Evolutionary conservation across 148 eudicot genomes (phyloP).

Genomic region (Persicaria maculosa): DNA sequence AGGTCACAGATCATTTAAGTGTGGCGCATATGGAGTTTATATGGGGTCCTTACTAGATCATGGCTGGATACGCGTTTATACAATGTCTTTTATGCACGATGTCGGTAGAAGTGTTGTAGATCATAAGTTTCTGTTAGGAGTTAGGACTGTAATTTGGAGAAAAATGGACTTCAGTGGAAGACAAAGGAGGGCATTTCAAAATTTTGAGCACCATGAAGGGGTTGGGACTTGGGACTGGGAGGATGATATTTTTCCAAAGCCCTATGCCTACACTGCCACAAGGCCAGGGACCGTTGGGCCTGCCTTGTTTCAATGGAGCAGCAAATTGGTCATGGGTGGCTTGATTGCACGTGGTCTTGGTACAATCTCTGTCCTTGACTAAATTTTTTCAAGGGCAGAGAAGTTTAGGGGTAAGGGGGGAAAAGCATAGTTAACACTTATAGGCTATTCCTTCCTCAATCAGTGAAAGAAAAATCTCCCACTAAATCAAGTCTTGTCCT

Average conservation of each 20-base stretch:
- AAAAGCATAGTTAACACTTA: not conserved
- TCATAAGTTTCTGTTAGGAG: not conserved
- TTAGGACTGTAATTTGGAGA: not conserved
- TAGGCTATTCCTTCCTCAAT: not conserved
- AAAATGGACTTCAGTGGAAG: not conserved
- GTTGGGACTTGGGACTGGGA: not conserved
- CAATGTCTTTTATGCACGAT: not conserved
- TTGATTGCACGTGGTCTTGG: conserved; percentile 10
- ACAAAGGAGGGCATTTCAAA: not conserved
- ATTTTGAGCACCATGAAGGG: not conserved
- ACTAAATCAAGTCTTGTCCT: not conserved
- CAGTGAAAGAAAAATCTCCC: conserved; percentile 6
- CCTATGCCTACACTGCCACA: not conserved
- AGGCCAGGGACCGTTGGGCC: not conserved
- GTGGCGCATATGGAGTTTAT: not conserved
- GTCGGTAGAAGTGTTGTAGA: conserved; percentile 3
- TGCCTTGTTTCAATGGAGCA: conserved; percentile 9
- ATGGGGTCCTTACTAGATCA: not conserved
- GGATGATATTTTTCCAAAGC: not conserved
- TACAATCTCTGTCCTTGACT: conserved; percentile 1
- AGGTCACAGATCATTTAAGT: not conserved
- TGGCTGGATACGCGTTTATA: not conserved
- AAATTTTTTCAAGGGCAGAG: not conserved
- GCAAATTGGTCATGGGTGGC: conserved; percentile 4
- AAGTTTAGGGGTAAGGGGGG: not conserved